Evolutionary conservation across 208 protist genomes (phyloP).

Genomic region (Trypanosoma conorhini): DNA sequence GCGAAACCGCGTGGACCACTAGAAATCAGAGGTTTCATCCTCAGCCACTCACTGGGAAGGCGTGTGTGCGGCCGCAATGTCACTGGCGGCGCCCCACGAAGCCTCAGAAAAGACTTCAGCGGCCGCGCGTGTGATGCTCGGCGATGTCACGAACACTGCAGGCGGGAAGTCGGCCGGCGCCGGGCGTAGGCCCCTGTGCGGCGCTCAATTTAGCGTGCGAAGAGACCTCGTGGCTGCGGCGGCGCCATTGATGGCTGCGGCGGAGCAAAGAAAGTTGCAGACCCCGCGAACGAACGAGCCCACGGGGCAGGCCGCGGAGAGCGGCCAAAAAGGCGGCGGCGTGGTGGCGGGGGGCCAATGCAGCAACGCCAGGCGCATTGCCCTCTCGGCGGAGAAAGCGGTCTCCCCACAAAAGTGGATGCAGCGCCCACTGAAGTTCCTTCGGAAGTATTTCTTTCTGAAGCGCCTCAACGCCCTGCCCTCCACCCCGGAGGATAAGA

Average conservation of each 20-base stretch:
- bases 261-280: too few species aligned
- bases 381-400: too few species aligned
- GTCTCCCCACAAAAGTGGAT: neutral
- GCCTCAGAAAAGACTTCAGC: neutral
- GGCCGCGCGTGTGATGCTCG: neutral
- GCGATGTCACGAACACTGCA: slow-evolving; percentile 1
- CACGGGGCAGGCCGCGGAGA: too few species aligned
- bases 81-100: neutral
- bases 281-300: neutral
- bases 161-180: neutral
- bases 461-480: slow-evolving; percentile 17
- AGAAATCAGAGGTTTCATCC: neutral
- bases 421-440: slow-evolving; percentile 3
- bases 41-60: neutral
- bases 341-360: neutral
- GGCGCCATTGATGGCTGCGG: neutral
- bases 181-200: too few species aligned
- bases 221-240: neutral
- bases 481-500: slow-evolving; percentile 20
- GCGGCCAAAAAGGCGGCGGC: too few species aligned
- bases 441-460: slow-evolving; percentile 24
- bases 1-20: neutral
- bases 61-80: neutral
- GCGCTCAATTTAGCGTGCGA: too few species aligned
- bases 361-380: neutral